Evolutionary conservation across 306 rosid species (phyloP).

Genomic region (Purshia tridentata): DNA sequence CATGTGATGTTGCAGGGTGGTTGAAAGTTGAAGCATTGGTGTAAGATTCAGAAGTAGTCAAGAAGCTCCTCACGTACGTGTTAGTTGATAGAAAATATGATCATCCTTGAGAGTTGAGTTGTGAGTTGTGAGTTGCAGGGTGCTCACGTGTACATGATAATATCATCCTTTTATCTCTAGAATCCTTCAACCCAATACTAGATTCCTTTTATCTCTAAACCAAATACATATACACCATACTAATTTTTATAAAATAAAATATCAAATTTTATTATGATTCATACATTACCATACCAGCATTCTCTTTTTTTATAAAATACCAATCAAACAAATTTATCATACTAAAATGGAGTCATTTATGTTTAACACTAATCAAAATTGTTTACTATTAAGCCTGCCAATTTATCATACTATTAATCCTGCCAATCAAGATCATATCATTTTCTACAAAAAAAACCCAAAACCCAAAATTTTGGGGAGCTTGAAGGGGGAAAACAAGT

Average conservation of each 20-base stretch:
- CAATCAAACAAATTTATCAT: no score
- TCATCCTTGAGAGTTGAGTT: background rate
- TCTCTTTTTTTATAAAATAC: no score
- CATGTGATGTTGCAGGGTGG: slow-evolving; percentile 9
- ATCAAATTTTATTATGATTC: no score
- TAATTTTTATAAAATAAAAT: no score
- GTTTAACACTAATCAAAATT: background rate
- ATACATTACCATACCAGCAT: no score
- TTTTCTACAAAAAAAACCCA: background rate
- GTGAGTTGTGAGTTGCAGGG: background rate
- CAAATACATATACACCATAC: no score
- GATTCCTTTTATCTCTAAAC: no score
- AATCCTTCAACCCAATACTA: no score
- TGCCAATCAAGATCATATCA: background rate
- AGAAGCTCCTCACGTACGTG: slow-evolving; percentile 16
- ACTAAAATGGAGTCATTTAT: background rate
- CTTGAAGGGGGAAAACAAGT: background rate
- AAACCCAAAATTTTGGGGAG: background rate
- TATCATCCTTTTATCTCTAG: background rate
- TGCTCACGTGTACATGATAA: background rate
- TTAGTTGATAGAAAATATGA: background rate
- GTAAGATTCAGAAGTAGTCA: slow-evolving; percentile 10
- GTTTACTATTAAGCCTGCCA: background rate
- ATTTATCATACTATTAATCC: no score
- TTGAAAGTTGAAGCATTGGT: background rate